Evolutionary conservation across 1,284 basidiomycete genomes (phyloP).

Genomic region (Takashimella koratensis): DNA sequence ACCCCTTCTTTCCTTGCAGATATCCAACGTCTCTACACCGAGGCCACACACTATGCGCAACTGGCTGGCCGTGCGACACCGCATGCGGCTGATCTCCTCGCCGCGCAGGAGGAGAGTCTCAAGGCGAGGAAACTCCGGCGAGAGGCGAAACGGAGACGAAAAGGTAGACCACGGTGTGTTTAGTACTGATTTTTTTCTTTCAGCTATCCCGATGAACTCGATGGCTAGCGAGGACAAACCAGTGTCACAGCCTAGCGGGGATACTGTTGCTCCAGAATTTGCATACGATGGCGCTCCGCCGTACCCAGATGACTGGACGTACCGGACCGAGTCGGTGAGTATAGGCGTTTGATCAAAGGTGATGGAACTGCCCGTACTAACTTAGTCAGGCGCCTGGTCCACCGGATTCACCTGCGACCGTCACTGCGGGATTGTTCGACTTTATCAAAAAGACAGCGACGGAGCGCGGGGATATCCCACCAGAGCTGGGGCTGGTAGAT

Average conservation of each 20-base stretch:
- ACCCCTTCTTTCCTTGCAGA: constrained; percentile 17
- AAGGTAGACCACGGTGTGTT: constrained; percentile 14
- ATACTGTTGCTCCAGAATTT: constrained; percentile 11
- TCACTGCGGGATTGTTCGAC: constrained; percentile 37
- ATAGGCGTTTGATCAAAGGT: not conserved
- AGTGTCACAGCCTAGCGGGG: not conserved
- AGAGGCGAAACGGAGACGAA: constrained; percentile 29
- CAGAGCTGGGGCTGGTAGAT: constrained; percentile 44
- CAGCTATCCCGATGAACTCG: not conserved
- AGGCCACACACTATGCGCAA: constrained; percentile 28
- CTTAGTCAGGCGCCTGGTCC: constrained; percentile 4
- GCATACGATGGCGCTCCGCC: constrained; percentile 35
- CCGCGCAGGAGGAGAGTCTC: constrained; percentile 26
- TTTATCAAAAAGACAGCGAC: constrained; percentile 45
- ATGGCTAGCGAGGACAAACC: not conserved
- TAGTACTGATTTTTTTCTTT: not conserved
- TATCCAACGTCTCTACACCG: constrained; percentile 33
- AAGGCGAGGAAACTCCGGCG: constrained; percentile 17
- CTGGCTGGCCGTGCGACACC: constrained; percentile 23
- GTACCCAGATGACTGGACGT: constrained; percentile 40
- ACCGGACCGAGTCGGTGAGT: constrained; percentile 9
- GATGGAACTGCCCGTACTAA: too few species aligned
- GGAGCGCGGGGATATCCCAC: constrained; percentile 41
- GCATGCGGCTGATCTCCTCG: constrained; percentile 28
- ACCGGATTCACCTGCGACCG: constrained; percentile 10